phyloP scores from a whole-genome alignment of 257 asterid species.

The Solanum virginianum region DNA sequence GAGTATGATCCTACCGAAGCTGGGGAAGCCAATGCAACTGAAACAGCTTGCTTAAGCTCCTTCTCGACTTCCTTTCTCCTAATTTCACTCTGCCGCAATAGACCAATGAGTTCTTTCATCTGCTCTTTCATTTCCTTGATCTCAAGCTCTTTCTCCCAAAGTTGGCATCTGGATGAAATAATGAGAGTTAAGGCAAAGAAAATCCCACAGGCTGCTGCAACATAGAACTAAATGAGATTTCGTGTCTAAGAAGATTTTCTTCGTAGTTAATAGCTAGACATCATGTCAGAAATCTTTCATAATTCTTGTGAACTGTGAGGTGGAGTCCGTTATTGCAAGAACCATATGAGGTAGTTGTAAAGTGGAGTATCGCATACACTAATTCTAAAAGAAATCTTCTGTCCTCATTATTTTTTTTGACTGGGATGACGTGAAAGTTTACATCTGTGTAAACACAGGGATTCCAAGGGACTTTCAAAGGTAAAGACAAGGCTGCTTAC shows the following conservation, averaged over 20 bases:
- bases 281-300: neutral
- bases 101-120: constrained; percentile 73
- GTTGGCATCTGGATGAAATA: constrained; percentile 49
- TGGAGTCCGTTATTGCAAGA: neutral
- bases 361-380: neutral
- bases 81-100: constrained; percentile 78
- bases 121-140: constrained; percentile 94
- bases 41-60: constrained; percentile 63
- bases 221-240: neutral
- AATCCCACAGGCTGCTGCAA: neutral
- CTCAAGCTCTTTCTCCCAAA: constrained; percentile 82
- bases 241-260: neutral
- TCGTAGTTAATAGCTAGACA: neutral
- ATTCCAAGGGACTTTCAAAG: no score
- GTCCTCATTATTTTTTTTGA: neutral
- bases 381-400: neutral
- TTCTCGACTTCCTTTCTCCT: constrained; percentile 75
- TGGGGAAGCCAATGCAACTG: constrained; percentile 54
- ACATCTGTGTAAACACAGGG: neutral
- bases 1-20: constrained; percentile 47
- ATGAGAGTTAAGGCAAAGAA: neutral
- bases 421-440: neutral
- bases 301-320: neutral
- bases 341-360: neutral
- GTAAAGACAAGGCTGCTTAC: neutral